These are phyloP conservation scores for Coemansia sp. DNA, from an alignment of 192 early-diverging fungal genomes.

Conservation along the genomic window DNA sequence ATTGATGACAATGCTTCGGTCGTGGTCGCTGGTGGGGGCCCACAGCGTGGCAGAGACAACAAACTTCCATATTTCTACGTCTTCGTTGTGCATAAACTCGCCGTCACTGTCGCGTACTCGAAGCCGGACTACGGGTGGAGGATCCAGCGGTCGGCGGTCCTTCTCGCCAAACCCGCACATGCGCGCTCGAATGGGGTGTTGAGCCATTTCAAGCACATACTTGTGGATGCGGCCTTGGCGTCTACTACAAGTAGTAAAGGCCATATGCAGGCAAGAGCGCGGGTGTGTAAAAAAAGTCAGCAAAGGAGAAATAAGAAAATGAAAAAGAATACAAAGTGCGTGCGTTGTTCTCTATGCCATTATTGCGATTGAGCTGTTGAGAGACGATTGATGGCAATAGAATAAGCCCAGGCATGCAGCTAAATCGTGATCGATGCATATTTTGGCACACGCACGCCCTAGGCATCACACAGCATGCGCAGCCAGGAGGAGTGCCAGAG, in stretches of 20 bases:
- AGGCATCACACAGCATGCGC: background rate
- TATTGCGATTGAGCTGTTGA: background rate
- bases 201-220: slow-evolving; percentile 66
- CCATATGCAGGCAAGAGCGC: background rate
- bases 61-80: slow-evolving; percentile 54
- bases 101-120: slow-evolving; percentile 60
- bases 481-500: background rate
- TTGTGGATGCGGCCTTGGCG: slow-evolving; percentile 51
- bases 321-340: slow-evolving; percentile 5
- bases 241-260: slow-evolving; percentile 22
- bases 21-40: slow-evolving; percentile 39
- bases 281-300: background rate
- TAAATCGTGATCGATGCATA: slow-evolving; percentile 2
- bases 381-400: background rate
- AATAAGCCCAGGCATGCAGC: background rate
- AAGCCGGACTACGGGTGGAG: slow-evolving; percentile 69
- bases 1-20: slow-evolving; percentile 54
- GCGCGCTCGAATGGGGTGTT: slow-evolving; percentile 72
- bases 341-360: slow-evolving; percentile 1
- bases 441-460: slow-evolving; percentile 3
- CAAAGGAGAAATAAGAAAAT: background rate
- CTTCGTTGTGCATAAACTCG: slow-evolving; percentile 57
- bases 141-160: slow-evolving; percentile 70
- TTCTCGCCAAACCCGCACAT: slow-evolving; percentile 84
- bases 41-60: slow-evolving; percentile 52